Evolutionary conservation across 495 filamentous ascomycete species (phyloP).

Genomic region (Hypoxylon perforatum): DNA sequence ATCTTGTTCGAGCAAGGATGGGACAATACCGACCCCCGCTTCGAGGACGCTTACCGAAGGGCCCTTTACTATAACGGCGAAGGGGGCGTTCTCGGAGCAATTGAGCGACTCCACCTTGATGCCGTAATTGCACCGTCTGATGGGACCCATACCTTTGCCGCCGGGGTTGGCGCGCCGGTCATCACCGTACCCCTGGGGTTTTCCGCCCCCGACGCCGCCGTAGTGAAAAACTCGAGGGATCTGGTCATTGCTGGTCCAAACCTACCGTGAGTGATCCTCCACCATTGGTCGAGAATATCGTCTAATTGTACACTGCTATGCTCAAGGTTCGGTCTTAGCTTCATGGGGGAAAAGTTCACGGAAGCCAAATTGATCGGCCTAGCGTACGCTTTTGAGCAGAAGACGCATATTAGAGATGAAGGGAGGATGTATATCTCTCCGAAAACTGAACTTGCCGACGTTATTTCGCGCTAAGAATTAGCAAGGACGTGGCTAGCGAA

Average conservation of each 20-base stretch:
- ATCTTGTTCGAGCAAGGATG: slow-evolving; percentile 46
- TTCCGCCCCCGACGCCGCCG: slow-evolving; percentile 25
- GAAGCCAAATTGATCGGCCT: slow-evolving; percentile 65
- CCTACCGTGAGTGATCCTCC: slow-evolving; percentile 13
- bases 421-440: slow-evolving; percentile 61
- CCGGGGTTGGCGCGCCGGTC: slow-evolving; percentile 49
- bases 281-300: neutral
- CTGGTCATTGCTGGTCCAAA: slow-evolving; percentile 18
- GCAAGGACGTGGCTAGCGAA: no score
- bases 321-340: slow-evolving; percentile 63
- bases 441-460: slow-evolving; percentile 49
- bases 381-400: slow-evolving; percentile 73
- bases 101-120: slow-evolving; percentile 50
- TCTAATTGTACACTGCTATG: no score
- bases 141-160: slow-evolving; percentile 38
- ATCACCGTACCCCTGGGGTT: slow-evolving; percentile 58
- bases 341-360: slow-evolving; percentile 65
- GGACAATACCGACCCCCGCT: slow-evolving; percentile 46
- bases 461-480: no score
- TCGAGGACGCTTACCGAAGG: slow-evolving; percentile 40
- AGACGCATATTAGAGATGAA: slow-evolving; percentile 59
- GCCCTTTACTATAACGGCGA: slow-evolving; percentile 46
- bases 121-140: slow-evolving; percentile 52
- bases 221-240: slow-evolving; percentile 20
- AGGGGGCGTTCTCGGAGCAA: slow-evolving; percentile 47